Percentiles rank a stretch among this genome's conserved stretches.
Conservation (phyloP, 2,329 filamentous ascomycete species). For the Talaromyces sp. region DNA sequence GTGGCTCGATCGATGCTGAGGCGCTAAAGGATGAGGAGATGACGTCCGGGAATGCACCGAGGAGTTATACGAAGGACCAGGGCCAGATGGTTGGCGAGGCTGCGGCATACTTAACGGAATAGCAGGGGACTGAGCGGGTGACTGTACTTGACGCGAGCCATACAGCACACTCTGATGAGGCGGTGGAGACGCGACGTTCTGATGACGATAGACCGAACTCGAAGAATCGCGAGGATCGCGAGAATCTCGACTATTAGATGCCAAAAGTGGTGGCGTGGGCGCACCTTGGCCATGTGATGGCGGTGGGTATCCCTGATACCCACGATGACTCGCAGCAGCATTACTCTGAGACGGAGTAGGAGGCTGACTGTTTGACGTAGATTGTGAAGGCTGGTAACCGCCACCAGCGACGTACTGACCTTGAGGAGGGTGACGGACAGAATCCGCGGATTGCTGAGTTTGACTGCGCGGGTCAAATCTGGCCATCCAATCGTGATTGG, state of each 20-base stretch:
- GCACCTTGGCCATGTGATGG: constrained; percentile 22
- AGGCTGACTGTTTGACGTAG: constrained; percentile 8
- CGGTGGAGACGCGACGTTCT: constrained; percentile 26
- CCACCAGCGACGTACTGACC: constrained; percentile 20
- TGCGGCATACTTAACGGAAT: constrained; percentile 25
- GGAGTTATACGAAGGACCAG: constrained; percentile 24
- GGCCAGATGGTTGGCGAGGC: constrained; percentile 23
- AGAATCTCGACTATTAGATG: constrained; percentile 19
- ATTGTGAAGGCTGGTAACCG: constrained; percentile 7
- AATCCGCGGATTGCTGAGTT: constrained; percentile 18
- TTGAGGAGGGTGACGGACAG: constrained; percentile 29
- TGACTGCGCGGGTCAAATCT: constrained; percentile 39
- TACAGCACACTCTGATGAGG: constrained; percentile 28
- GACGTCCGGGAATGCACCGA: constrained; percentile 19
- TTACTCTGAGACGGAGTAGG: constrained; percentile 11
- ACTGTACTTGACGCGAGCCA: constrained; percentile 28
- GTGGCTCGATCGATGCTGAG: constrained; percentile 17
- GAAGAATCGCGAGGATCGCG: constrained; percentile 26
- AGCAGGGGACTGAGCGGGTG: constrained; percentile 29
- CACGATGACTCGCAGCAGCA: constrained; percentile 3
- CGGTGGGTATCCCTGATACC: constrained; percentile 17
- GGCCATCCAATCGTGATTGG: constrained; percentile 39
- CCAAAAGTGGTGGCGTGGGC: constrained; percentile 12
- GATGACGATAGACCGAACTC: constrained; percentile 21
- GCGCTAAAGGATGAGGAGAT: constrained; percentile 22